These are phyloP conservation scores for Lentinula edodes DNA, from an alignment of 768 basidiomycete species.

Conservation along the genomic window DNA sequence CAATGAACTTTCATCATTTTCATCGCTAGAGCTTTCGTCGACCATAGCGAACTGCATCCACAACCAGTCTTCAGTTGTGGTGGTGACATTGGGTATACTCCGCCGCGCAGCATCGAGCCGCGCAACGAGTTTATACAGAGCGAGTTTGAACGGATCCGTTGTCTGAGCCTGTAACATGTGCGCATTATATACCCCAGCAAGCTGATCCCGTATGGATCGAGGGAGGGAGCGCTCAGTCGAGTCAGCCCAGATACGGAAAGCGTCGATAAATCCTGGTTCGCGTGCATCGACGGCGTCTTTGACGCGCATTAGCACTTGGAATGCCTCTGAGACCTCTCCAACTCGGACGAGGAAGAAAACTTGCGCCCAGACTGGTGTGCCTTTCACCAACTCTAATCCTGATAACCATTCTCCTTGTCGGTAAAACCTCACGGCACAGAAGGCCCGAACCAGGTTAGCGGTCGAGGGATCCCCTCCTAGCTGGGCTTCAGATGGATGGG, in stretches of 20 bases:
- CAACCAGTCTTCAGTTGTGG: conserved; percentile 95
- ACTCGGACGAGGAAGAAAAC: conserved; percentile 89
- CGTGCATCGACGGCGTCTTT: conserved; percentile 69
- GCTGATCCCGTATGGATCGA: conserved; percentile 70
- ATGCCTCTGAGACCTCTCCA: conserved; percentile 76
- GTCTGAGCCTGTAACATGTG: conserved; percentile 87
- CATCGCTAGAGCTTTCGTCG: conserved; percentile 33
- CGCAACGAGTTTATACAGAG: conserved; percentile 92
- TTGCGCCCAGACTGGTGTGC: conserved; percentile 89
- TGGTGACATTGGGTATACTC: conserved; percentile 77
- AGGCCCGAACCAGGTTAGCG: conserved; percentile 86
- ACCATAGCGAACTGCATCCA: conserved; percentile 96
- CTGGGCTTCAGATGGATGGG: conserved; percentile 76
- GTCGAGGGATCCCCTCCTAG: conserved; percentile 91
- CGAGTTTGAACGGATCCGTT: conserved; percentile 93
- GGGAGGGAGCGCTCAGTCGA: conserved; percentile 74
- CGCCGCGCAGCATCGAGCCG: conserved; percentile 80
- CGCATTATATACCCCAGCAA: conserved; percentile 76
- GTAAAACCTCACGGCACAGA: conserved; percentile 76
- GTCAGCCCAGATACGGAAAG: conserved; percentile 81
- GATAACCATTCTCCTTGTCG: conserved; percentile 82
- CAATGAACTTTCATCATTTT: conserved; percentile 76
- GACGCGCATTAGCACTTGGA: conserved; percentile 66
- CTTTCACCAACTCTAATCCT: conserved; percentile 81
- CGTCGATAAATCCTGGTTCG: conserved; percentile 77